phyloP scores from a whole-genome alignment of 2,329 filamentous ascomycete genomes.

The Lachnellula subtilissima region DNA sequence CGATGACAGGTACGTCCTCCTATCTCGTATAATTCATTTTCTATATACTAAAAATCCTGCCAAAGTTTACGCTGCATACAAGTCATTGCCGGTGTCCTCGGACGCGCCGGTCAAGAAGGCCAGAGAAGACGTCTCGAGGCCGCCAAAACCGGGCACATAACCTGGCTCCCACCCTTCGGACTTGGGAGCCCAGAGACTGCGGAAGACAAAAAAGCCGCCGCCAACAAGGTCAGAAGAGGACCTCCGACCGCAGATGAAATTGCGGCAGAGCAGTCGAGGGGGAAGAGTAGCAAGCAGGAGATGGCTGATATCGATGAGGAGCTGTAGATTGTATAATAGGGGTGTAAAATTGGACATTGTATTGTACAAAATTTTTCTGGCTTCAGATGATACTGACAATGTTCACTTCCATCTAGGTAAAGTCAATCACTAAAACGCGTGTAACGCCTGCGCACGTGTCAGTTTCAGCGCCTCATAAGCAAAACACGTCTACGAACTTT shows the following conservation, averaged over 20 bases:
- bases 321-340: not conserved
- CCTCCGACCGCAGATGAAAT: not conserved
- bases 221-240: not conserved
- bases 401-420: no score
- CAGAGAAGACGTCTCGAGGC: slow-evolving; percentile 60
- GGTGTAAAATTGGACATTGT: not conserved
- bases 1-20: slow-evolving; percentile 70
- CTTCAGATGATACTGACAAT: not conserved
- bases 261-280: not conserved
- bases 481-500: not conserved
- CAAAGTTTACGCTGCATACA: slow-evolving; percentile 72
- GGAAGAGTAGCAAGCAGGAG: not conserved
- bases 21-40: not conserved
- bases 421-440: no score
- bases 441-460: not conserved
- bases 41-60: slow-evolving; percentile 22
- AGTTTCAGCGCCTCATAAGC: not conserved
- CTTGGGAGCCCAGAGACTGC: slow-evolving; percentile 21
- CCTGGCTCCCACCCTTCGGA: slow-evolving; percentile 47
- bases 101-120: slow-evolving; percentile 76
- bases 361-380: not conserved
- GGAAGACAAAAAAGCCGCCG: slow-evolving; percentile 4
- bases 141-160: slow-evolving; percentile 57
- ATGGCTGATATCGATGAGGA: not conserved
- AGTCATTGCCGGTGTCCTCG: slow-evolving; percentile 79